A percentile compares a stretch with the other conserved stretches of the same genome.
phyloP scores from a whole-genome alignment of 2,329 filamentous ascomycete species.

The Emergomyces africanus region DNA sequence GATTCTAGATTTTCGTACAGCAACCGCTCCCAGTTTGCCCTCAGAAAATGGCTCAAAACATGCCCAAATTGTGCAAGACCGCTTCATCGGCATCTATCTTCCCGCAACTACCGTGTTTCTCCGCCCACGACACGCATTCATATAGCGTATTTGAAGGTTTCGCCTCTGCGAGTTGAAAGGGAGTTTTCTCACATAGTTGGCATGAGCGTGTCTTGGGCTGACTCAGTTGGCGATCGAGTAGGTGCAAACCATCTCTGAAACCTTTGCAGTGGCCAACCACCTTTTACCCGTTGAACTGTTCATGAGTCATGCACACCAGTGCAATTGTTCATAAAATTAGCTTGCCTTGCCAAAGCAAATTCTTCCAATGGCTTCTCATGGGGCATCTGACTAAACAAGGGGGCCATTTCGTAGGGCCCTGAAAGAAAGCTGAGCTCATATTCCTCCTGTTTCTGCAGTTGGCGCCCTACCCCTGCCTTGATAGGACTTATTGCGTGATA shows the following conservation, averaged over 20 bases:
- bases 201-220: neutral
- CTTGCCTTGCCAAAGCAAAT: neutral
- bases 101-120: neutral
- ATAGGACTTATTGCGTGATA: neutral
- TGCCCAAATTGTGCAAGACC: neutral
- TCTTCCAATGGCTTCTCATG: neutral
- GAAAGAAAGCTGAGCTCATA: neutral
- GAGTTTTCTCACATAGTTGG: neutral
- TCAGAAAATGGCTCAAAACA: neutral
- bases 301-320: neutral
- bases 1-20: neutral
- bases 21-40: neutral
- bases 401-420: neutral
- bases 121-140: neutral
- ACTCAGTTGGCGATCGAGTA: neutral
- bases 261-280: neutral
- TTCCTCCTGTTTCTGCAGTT: neutral
- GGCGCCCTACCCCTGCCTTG: neutral
- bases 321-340: neutral
- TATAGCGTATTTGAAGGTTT: neutral
- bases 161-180: neutral
- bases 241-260: neutral
- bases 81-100: neutral
- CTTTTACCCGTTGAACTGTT: neutral
- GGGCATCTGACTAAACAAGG: neutral